phyloP scores from a whole-genome alignment of 176 grass and related monocot genomes.

The Oryza officinalis region DNA sequence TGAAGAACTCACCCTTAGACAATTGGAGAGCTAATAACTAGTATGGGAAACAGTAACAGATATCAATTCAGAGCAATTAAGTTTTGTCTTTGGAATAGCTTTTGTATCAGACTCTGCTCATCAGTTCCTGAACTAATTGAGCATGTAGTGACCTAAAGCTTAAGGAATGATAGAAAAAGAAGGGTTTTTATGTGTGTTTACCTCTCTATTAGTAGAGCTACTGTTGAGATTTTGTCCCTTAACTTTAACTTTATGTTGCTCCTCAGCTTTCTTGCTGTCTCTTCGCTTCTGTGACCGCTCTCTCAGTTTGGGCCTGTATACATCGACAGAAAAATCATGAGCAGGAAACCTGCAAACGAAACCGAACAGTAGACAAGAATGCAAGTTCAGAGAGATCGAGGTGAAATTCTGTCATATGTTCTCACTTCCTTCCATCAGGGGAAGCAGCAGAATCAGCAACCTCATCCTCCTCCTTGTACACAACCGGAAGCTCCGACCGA shows the following conservation, averaged over 20 bases:
- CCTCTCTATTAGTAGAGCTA: constrained; percentile 20
- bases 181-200: not conserved
- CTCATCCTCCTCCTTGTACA: constrained; percentile 44
- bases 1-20: too few relatives aligned
- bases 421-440: constrained; percentile 45
- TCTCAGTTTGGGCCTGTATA: constrained; percentile 15
- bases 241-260: not conserved
- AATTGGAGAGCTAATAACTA: not conserved
- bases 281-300: constrained; percentile 22
- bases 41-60: not conserved
- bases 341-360: not conserved
- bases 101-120: not conserved
- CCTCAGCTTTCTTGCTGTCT: constrained; percentile 25
- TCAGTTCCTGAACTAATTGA: not conserved
- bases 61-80: not conserved
- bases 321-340: not conserved
- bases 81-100: not conserved
- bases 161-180: not conserved
- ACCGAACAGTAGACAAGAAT: not conserved
- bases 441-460: not conserved
- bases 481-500: constrained; percentile 38
- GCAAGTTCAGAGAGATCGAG: not conserved
- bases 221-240: not conserved
- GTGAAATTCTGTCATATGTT: not conserved
- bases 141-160: not conserved